Evolutionary conservation across 2,329 filamentous ascomycete species (phyloP), one percentile per base, ranked within the genome.

Genomic region (Colletotrichum neosansevieriae): DNA sequence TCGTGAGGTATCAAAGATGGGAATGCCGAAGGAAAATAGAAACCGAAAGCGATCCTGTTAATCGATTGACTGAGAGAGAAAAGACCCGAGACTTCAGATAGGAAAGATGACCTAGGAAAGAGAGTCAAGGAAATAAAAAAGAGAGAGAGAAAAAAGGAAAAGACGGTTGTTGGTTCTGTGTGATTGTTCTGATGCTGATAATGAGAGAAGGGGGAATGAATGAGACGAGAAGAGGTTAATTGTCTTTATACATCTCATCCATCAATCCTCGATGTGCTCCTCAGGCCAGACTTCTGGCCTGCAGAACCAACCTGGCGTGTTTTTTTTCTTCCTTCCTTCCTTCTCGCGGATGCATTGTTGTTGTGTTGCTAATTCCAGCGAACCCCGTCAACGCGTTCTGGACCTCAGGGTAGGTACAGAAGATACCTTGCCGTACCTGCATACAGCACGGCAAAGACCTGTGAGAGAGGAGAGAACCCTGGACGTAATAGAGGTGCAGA

Each of bases 51-150:
- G 63, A 64, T 19, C 32, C 9, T 11, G 21, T 2, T 9, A 29
- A 57, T 63, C 54, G 64, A 36, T 58, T 29, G 59, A 49, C n/a
- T 38, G 34, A 62, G 62, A 47, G 29, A 54, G 7, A 29, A 29
- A 60, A 69, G 69, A 53, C 69, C 63, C 61, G 54, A 73, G 66
- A 72, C 71, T 68, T 42, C 34, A 51, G 49, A 69, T 69, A 64
- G 64, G 56, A 73, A 72, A 73, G 45, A 63, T 29, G 61, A 71
- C 60, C 67, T 62, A 69, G 67, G 73, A 74, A 68, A 75, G 69
- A 71, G 70, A 73, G 60, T 70, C 63, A 72, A 74, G 70, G 56
- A 64, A 57, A 63, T 60, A 69, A 71, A 61, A 72, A 36, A 71
- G 47, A 70, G 60, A 70, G 60, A 72, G 51, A 73, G n/a, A 64